Conservation (phyloP, 2,329 filamentous ascomycete species). For the Colletotrichum liaoningense region DNA sequence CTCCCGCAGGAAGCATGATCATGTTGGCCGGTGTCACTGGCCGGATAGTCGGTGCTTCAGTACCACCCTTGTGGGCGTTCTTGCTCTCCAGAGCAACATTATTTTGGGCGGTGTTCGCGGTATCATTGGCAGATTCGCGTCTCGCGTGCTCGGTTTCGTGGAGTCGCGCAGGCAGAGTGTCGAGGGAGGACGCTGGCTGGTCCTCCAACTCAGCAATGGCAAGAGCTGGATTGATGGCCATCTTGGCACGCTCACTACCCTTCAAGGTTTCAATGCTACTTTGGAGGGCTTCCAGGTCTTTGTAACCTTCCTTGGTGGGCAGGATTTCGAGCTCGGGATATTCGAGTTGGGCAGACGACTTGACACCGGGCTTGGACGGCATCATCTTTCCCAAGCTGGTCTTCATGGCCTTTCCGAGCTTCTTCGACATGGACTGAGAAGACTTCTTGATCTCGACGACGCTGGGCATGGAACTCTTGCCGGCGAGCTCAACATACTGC, state of each 20-base stretch:
- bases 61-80: neutral
- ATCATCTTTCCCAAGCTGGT: slow-evolving; percentile 42
- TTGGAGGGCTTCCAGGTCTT: slow-evolving; percentile 46
- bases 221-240: slow-evolving; percentile 12
- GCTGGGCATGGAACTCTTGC: slow-evolving; percentile 31
- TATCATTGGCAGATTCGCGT: neutral
- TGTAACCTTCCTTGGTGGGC: slow-evolving; percentile 44
- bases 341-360: slow-evolving; percentile 39
- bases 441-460: slow-evolving; percentile 23
- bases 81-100: neutral
- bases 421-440: slow-evolving; percentile 43
- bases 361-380: slow-evolving; percentile 19
- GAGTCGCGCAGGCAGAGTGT: neutral
- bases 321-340: slow-evolving; percentile 50
- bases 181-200: neutral
- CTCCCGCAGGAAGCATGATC: neutral
- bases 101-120: neutral
- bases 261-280: slow-evolving; percentile 46
- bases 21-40: slow-evolving; percentile 30
- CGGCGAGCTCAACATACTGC: slow-evolving; percentile 42
- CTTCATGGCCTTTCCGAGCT: slow-evolving; percentile 45
- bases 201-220: slow-evolving; percentile 24
- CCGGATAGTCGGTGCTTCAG: neutral
- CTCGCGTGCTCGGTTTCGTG: slow-evolving; percentile 15
- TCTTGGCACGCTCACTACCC: slow-evolving; percentile 16